These are phyloP conservation scores for Acanthochlamys bracteata DNA, from an alignment of 106 monocot genomes.

Conservation along the genomic window DNA sequence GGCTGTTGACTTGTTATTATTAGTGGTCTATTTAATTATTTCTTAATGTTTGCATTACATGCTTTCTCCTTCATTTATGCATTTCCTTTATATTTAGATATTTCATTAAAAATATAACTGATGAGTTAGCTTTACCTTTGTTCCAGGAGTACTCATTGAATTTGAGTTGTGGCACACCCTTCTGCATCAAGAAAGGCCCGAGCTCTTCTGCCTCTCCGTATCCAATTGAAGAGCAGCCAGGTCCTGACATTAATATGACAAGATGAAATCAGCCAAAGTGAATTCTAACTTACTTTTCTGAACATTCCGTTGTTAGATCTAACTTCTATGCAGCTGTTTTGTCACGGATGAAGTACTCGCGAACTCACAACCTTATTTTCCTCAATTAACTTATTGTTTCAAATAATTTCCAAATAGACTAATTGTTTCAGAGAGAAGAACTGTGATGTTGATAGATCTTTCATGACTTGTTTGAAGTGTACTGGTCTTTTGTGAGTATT, in stretches of 20 bases:
- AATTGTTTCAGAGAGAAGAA: no score
- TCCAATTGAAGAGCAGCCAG: conserved; percentile 49
- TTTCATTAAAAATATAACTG: neutral
- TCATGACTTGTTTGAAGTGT: no score
- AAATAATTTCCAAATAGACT: no score
- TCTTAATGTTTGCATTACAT: neutral
- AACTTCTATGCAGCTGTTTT: no score
- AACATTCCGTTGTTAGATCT: neutral
- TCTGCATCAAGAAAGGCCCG: conserved; percentile 40
- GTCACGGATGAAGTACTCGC: no score
- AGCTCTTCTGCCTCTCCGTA: conserved; percentile 45
- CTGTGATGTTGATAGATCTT: no score
- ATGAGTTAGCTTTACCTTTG: conserved; percentile 16
- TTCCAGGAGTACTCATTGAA: conserved; percentile 37
- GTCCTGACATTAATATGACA: conserved; percentile 12
- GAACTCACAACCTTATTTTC: no score
- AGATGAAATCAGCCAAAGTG: neutral
- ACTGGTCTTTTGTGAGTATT: no score
- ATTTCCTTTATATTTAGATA: neutral
- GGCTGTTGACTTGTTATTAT: neutral
- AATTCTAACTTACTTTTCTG: neutral
- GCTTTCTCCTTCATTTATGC: neutral
- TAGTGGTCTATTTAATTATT: neutral
- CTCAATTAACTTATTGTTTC: no score
- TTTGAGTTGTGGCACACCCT: conserved; percentile 27